Evolutionary conservation across 2,329 filamentous ascomycete genomes (phyloP).

Genomic region (Cladorrhinum sp.): DNA sequence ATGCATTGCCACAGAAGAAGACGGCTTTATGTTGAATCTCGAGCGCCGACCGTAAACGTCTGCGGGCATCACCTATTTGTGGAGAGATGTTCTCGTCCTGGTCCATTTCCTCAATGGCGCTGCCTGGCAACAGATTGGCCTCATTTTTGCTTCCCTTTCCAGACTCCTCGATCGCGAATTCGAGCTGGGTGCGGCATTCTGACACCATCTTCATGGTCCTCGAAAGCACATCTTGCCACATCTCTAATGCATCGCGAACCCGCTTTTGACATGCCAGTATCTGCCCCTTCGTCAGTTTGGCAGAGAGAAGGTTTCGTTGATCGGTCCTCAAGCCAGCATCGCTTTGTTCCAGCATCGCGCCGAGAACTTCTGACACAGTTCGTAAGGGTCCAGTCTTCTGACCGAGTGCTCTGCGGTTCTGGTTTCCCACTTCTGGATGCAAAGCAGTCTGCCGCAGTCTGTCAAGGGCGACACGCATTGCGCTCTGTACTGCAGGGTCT

Average conservation of each 20-base stretch:
- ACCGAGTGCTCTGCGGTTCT: slow-evolving; percentile 62
- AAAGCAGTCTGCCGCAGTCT: slow-evolving; percentile 78
- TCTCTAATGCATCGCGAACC: slow-evolving; percentile 62
- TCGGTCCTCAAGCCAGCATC: slow-evolving; percentile 64
- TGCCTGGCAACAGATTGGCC: slow-evolving; percentile 25
- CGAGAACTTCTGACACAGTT: slow-evolving; percentile 81
- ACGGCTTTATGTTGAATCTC: slow-evolving; percentile 78
- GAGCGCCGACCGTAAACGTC: slow-evolving; percentile 67
- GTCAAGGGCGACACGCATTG: slow-evolving; percentile 77
- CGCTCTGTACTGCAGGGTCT: slow-evolving; percentile 54
- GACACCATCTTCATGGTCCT: slow-evolving; percentile 53
- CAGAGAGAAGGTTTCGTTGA: slow-evolving; percentile 63
- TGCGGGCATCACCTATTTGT: slow-evolving; percentile 57
- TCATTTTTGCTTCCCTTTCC: slow-evolving; percentile 26
- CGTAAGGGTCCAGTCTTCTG: slow-evolving; percentile 65
- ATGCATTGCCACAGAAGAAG: slow-evolving; percentile 82
- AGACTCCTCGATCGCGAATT: slow-evolving; percentile 45
- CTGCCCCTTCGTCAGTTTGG: slow-evolving; percentile 69
- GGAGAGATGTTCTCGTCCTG: slow-evolving; percentile 30
- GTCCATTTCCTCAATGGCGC: slow-evolving; percentile 35
- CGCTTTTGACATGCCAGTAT: slow-evolving; percentile 71
- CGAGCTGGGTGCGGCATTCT: slow-evolving; percentile 62
- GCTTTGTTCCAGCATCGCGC: slow-evolving; percentile 87
- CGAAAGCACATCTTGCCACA: slow-evolving; percentile 62
- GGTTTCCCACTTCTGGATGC: slow-evolving; percentile 75